Evolutionary conservation across 768 basidiomycete genomes (phyloP).

Genomic region (Suillus bovinus): DNA sequence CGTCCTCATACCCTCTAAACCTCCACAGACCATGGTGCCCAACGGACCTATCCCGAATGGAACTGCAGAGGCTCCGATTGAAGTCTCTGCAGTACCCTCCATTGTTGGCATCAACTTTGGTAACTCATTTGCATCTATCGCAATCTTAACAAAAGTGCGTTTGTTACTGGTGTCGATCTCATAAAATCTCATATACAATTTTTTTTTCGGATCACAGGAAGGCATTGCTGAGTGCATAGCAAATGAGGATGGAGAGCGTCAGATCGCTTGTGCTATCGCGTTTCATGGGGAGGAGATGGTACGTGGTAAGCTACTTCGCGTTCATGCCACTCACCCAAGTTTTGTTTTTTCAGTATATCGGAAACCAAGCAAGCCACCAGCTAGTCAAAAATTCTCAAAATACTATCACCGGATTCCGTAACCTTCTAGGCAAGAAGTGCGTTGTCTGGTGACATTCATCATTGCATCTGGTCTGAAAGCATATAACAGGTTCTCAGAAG

Average conservation of each 20-base stretch:
- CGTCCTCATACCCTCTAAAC: not conserved
- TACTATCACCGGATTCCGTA: constrained; percentile 93
- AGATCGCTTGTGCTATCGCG: constrained; percentile 92
- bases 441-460: constrained; percentile 22
- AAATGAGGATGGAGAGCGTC: constrained; percentile 97
- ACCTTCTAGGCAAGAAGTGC: constrained; percentile 89
- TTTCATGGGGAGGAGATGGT: constrained; percentile 93
- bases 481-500: constrained; percentile 68
- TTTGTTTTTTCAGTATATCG: constrained; percentile 72
- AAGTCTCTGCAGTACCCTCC: constrained; percentile 41
- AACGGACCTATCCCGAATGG: constrained; percentile 52
- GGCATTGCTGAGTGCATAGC: constrained; percentile 93
- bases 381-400: constrained; percentile 94
- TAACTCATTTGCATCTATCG: constrained; percentile 92
- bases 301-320: constrained; percentile 31
- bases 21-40: constrained; percentile 36
- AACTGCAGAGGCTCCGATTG: constrained; percentile 43
- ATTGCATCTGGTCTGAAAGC: not conserved
- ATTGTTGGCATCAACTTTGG: constrained; percentile 97
- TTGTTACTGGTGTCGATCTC: not conserved
- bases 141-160: constrained; percentile 89
- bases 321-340: constrained; percentile 10
- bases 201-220: constrained; percentile 51
- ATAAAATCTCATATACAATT: not conserved
- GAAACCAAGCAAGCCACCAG: constrained; percentile 91